phyloP scores from a whole-genome alignment of 352 stramenopile genomes.

The Phytophthora pseudosyringae region DNA sequence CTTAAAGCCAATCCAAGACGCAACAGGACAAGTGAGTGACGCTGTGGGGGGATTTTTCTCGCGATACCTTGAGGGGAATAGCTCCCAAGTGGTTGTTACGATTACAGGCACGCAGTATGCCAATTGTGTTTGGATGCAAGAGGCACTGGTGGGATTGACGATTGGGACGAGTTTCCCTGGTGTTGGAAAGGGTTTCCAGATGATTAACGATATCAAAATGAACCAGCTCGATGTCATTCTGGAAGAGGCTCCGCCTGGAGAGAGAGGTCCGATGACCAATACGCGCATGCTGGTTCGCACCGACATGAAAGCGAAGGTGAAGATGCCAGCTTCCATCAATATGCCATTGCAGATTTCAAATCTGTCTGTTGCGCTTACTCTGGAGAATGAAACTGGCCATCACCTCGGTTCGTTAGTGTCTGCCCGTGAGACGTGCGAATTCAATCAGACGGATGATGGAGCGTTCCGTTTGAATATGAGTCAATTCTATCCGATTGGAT shows the following conservation, averaged over 20 bases:
- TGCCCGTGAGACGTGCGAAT: constrained; percentile 61
- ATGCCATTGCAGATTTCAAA: constrained; percentile 76
- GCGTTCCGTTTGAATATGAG: constrained; percentile 81
- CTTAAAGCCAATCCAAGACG: constrained; percentile 56
- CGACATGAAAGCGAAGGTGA: constrained; percentile 66
- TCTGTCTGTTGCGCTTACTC: constrained; percentile 60
- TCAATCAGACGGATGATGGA: constrained; percentile 59
- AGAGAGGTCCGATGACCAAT: constrained; percentile 50
- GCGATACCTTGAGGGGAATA: constrained; percentile 59
- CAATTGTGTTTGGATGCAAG: constrained; percentile 69
- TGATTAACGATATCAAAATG: constrained; percentile 75
- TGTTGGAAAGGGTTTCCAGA: constrained; percentile 57
- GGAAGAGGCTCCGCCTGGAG: constrained; percentile 29
- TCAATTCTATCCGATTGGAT: constrained; percentile 67
- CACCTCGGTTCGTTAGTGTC: constrained; percentile 62
- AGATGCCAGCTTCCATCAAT: constrained; percentile 74
- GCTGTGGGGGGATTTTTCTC: constrained; percentile 73
- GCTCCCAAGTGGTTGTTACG: constrained; percentile 60
- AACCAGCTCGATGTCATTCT: constrained; percentile 73
- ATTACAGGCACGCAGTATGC: constrained; percentile 57
- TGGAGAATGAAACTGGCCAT: constrained; percentile 46
- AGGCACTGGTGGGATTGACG: constrained; percentile 63
- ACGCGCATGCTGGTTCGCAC: constrained; percentile 76
- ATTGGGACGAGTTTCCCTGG: constrained; percentile 73
- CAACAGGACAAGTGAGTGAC: constrained; percentile 51